Conservation (phyloP, 495 filamentous ascomycete species). For the Glarea lozoyensis region DNA sequence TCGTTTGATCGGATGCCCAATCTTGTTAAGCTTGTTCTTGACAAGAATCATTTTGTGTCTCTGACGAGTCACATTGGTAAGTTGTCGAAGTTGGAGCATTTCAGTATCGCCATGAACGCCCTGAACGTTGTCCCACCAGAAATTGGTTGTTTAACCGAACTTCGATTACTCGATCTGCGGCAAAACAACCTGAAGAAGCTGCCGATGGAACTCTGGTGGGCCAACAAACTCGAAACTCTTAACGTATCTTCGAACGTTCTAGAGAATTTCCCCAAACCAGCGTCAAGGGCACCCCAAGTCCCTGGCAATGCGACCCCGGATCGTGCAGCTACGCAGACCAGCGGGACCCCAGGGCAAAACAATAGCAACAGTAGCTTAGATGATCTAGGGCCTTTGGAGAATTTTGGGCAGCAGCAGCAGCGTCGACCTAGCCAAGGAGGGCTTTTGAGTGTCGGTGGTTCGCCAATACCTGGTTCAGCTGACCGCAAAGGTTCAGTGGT, state of each 20-base stretch:
- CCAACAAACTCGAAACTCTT: constrained; percentile 75
- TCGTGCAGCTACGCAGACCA: constrained; percentile 19
- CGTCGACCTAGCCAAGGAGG: constrained; percentile 80
- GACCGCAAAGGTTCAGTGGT: constrained; percentile 75
- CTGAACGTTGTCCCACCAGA: constrained; percentile 74
- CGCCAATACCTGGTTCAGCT: constrained; percentile 48
- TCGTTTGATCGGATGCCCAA: constrained; percentile 83
- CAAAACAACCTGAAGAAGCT: constrained; percentile 86
- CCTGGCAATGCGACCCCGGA: constrained; percentile 35
- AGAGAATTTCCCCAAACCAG: constrained; percentile 79
- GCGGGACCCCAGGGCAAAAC: constrained; percentile 41
- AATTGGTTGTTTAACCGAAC: constrained; percentile 75
- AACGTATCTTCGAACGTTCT: constrained; percentile 95
- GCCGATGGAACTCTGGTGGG: constrained; percentile 89
- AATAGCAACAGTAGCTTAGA: constrained; percentile 63
- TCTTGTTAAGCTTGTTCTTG: constrained; percentile 76
- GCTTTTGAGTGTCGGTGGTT: constrained; percentile 62
- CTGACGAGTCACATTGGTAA: constrained; percentile 77
- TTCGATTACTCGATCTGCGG: constrained; percentile 76
- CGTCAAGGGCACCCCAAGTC: constrained; percentile 49
- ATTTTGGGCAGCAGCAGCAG: constrained; percentile 50
- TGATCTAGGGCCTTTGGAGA: constrained; percentile 63
- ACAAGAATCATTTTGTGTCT: constrained; percentile 92
- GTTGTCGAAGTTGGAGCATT: constrained; percentile 73
- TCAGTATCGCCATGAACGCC: constrained; percentile 88